Conservation (phyloP, 352 stramenopile species). For the Phytophthora kernoviae region DNA sequence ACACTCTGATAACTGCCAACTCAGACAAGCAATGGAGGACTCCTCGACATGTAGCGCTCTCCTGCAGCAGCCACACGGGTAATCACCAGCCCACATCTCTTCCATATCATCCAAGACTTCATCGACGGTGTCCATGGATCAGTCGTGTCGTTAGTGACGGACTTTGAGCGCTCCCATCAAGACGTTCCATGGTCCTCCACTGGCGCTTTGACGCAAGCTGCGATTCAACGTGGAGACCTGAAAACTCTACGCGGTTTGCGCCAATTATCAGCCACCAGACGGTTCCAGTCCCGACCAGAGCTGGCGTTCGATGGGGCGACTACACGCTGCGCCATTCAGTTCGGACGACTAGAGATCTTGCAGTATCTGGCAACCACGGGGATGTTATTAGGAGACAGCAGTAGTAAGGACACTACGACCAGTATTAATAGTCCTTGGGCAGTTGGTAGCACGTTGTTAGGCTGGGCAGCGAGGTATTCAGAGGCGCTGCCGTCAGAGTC, state of each 20-base stretch:
- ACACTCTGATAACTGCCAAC: too few relatives aligned
- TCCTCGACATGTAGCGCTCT: too few relatives aligned
- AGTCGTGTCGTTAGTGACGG: constrained; percentile 21
- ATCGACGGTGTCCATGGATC: constrained; percentile 37
- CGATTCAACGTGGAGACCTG: constrained; percentile 34
- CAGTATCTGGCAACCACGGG: constrained; percentile 24
- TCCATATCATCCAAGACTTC: constrained; percentile 36
- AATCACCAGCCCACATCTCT: constrained; percentile 30
- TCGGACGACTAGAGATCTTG: constrained; percentile 27
- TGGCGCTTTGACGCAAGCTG: constrained; percentile 24
- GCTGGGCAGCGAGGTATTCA: constrained; percentile 34
- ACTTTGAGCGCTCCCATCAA: constrained; percentile 10
- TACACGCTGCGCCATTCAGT: constrained; percentile 36
- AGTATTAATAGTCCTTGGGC: constrained; percentile 3
- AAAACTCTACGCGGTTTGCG: constrained; percentile 19
- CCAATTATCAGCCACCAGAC: constrained; percentile 24
- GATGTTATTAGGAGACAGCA: constrained; percentile 9
- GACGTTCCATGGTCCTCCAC: constrained; percentile 26
- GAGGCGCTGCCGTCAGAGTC: constrained; percentile 5
- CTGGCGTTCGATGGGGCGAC: constrained; percentile 27
- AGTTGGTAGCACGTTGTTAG: constrained; percentile 24
- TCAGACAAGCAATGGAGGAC: too few relatives aligned
- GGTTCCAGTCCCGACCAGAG: constrained; percentile 25
- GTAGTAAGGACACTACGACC: constrained; percentile 6
- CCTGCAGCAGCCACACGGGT: constrained; percentile 23